Base-by-base conservation (phyloP, 2,329 filamentous ascomycete species). In the Hypoxylon sp. region DNA sequence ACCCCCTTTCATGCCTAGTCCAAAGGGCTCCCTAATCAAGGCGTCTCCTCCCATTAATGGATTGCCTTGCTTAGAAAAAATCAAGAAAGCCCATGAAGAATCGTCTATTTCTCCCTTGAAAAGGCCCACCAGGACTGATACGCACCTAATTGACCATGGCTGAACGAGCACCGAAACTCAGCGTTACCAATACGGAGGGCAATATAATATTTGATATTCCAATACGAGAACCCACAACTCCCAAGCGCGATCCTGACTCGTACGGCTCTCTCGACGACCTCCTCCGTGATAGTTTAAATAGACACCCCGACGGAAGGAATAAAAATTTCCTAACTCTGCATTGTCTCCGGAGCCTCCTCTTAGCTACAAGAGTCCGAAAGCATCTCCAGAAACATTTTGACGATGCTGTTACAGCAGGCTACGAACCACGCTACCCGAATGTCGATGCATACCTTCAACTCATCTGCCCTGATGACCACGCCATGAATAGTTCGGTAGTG, bases 321-420 rank as follows among this genome's bases (percentile, higher is more conserved):
- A 56, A 55, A 13, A 17, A 42, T 4, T 65, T 60, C 19, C 39
- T 60, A n/a, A 59, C 55, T 24, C 8, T 56, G 7, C 10, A 27
- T 3, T 46, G 39, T 17, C 54, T 65, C 0, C 32, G 17, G 6
- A 6, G 7, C n/a, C n/a, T 59, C 6, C 55, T 65, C 6, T 24
- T 50, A 17, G 6, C 42, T 17, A 2, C 31, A n/a, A 47, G 17
- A 32, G 42, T 59, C 39, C n/a, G 29, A 37, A 17, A 13, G 37
- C 31, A 47, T 48, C 58, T 62, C 1, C 6, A 15, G 15, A 19
- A 13, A 13, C 29, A 17, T 6, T 55, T 48, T 11, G 10, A 37
- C 13, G 39, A 54, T n/a, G 58, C 50, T n/a, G 2, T 7, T n/a
- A 7, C 17, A 21, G 6, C 29, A 8, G 27, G 27, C 17, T 54